Percentiles rank a stretch among this genome's conserved stretches.
These are phyloP conservation scores for Phylloporus sp. DNA, from an alignment of 768 basidiomycete species.

Conservation along the genomic window DNA sequence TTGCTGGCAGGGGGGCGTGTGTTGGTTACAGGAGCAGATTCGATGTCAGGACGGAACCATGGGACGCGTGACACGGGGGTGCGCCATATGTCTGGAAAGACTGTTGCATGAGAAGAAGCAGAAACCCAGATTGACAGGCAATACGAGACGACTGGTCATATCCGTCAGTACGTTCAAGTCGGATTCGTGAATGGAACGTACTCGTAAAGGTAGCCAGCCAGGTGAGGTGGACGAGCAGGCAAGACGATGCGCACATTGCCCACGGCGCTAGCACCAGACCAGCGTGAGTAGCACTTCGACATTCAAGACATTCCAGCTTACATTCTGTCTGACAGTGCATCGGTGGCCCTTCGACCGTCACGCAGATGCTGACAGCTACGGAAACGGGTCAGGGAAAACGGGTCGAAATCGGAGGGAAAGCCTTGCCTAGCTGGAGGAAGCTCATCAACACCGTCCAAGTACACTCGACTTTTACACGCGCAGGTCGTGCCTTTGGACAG, in stretches of 20 bases:
- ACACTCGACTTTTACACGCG: constrained; percentile 51
- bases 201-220: constrained; percentile 49
- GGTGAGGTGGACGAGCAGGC: constrained; percentile 42
- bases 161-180: neutral
- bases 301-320: constrained; percentile 21
- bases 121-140: constrained; percentile 50
- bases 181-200: constrained; percentile 28
- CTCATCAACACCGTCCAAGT: constrained; percentile 50
- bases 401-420: neutral
- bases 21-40: neutral
- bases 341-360: constrained; percentile 43
- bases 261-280: constrained; percentile 31
- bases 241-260: constrained; percentile 45
- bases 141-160: constrained; percentile 45
- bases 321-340: constrained; percentile 33
- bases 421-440: constrained; percentile 49
- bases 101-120: constrained; percentile 41
- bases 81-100: constrained; percentile 49
- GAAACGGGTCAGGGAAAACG: neutral
- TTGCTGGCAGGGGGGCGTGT: constrained; percentile 10
- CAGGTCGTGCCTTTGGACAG: constrained; percentile 34
- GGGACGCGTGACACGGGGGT: constrained; percentile 47
- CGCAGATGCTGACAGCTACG: constrained; percentile 47
- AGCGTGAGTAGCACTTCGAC: constrained; percentile 4
- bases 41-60: constrained; percentile 47